Evolutionary conservation across 139 green algal genomes (phyloP).

Genomic region (Chlorella sp.): DNA sequence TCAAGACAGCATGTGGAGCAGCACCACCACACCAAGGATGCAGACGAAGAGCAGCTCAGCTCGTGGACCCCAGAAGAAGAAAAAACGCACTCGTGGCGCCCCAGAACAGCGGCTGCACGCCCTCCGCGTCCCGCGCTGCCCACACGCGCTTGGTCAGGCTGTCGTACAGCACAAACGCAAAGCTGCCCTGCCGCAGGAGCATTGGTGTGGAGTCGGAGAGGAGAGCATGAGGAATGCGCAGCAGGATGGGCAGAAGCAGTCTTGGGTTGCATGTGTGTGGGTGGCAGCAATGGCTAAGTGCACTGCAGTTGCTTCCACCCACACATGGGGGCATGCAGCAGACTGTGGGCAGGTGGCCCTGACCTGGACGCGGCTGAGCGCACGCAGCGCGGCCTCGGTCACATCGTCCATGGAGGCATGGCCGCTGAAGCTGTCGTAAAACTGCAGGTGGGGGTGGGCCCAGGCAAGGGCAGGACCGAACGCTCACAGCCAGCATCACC

Average conservation of each 20-base stretch:
- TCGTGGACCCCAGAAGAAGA: not conserved
- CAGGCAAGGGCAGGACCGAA: no score
- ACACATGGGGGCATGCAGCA: no score
- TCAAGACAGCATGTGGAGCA: no score
- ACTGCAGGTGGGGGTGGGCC: constrained; percentile 23
- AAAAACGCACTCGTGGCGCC: constrained; percentile 51
- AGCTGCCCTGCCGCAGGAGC: not conserved
- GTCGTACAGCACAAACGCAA: constrained; percentile 50
- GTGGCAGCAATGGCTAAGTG: no score
- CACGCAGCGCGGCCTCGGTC: constrained; percentile 49
- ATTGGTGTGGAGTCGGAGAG: no score
- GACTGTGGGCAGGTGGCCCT: no score
- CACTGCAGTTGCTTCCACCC: no score
- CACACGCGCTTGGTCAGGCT: constrained; percentile 59
- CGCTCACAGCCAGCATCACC: not conserved
- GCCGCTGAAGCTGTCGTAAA: constrained; percentile 56
- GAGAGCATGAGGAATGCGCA: no score
- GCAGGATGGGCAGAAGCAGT: no score
- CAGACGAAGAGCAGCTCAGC: not conserved
- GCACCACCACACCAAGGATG: not conserved
- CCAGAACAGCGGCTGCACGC: constrained; percentile 71
- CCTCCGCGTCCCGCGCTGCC: constrained; percentile 52
- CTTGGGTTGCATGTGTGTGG: no score
- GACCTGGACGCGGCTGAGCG: constrained; percentile 58
- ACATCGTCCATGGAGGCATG: constrained; percentile 20